phyloP scores from a whole-genome alignment of 2,329 filamentous ascomycete genomes.

The Aureobasidium sp. region DNA sequence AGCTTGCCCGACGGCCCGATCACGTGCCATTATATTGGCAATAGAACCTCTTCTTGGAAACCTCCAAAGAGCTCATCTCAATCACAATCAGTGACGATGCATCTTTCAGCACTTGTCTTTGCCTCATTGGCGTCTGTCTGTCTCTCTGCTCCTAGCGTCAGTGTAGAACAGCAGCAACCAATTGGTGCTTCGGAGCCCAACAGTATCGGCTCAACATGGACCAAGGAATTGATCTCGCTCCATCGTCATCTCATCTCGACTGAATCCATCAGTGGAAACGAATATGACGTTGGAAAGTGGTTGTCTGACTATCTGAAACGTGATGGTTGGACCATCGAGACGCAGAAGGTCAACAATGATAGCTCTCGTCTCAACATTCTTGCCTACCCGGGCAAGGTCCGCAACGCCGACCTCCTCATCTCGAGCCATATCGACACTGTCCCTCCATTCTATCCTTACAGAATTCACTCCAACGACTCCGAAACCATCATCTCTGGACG shows the following conservation, averaged over 20 bases:
- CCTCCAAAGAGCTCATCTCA: background rate
- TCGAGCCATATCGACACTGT: slow-evolving; percentile 78
- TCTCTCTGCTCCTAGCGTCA: background rate
- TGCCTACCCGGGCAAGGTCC: slow-evolving; percentile 50
- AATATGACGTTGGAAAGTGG: slow-evolving; percentile 61
- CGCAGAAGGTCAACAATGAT: slow-evolving; percentile 42
- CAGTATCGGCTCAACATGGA: slow-evolving; percentile 10
- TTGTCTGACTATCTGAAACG: slow-evolving; percentile 58
- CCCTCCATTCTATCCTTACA: slow-evolving; percentile 65
- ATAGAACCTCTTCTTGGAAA: background rate
- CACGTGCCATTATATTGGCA: background rate
- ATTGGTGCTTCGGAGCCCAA: background rate
- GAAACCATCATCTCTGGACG: slow-evolving; percentile 57
- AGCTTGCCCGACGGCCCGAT: no score
- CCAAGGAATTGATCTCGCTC: slow-evolving; percentile 54
- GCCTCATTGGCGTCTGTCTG: background rate
- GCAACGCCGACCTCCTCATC: slow-evolving; percentile 55
- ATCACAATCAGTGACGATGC: background rate
- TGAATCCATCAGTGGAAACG: slow-evolving; percentile 63
- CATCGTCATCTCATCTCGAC: slow-evolving; percentile 70
- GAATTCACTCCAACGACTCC: slow-evolving; percentile 45
- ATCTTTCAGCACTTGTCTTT: background rate
- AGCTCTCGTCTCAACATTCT: slow-evolving; percentile 64
- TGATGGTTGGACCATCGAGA: slow-evolving; percentile 56
- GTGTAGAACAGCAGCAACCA: slow-evolving; percentile 1